Evolutionary conservation across 2,329 filamentous ascomycete genomes (phyloP).

Genomic region (Aspergillus viridinutans): DNA sequence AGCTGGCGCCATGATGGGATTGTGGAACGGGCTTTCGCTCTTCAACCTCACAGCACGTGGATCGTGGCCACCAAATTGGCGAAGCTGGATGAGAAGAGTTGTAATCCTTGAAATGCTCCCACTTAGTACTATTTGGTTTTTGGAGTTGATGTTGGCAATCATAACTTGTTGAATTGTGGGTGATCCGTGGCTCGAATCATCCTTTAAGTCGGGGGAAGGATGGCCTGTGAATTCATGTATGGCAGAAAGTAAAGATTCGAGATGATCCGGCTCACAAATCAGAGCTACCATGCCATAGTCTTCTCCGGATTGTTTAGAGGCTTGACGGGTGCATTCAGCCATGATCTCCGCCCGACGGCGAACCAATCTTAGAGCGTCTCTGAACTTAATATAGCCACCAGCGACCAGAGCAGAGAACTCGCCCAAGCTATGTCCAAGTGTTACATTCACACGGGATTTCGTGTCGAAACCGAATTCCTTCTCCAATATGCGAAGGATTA

Average conservation of each 20-base stretch:
- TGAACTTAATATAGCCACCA: conserved; percentile 72
- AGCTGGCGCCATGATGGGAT: conserved; percentile 84
- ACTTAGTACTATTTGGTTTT: conserved; percentile 92
- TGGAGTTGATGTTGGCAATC: conserved; percentile 92
- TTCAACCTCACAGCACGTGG: conserved; percentile 82
- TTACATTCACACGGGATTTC: conserved; percentile 69
- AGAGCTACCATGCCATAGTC: conserved; percentile 94
- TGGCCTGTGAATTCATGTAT: conserved; percentile 77
- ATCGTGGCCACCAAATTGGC: conserved; percentile 88
- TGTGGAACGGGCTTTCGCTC: conserved; percentile 86
- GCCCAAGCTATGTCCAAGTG: conserved; percentile 84
- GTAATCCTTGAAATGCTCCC: conserved; percentile 80
- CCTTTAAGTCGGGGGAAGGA: conserved; percentile 60
- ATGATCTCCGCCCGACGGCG: conserved; percentile 75
- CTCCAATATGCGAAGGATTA: conserved; percentile 84
- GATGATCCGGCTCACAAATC: conserved; percentile 77
- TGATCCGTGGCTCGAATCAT: conserved; percentile 62
- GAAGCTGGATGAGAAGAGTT: conserved; percentile 74
- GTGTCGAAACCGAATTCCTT: conserved; percentile 75
- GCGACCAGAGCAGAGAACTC: conserved; percentile 90
- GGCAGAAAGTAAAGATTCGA: conserved; percentile 64
- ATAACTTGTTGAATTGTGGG: conserved; percentile 80
- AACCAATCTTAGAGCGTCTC: conserved; percentile 73
- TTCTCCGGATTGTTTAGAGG: conserved; percentile 64
- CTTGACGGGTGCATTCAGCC: conserved; percentile 67